Evolutionary conservation across 345 rosid species (phyloP), one percentile per base, ranked within the genome.

Genomic region (Citrus maxima): DNA sequence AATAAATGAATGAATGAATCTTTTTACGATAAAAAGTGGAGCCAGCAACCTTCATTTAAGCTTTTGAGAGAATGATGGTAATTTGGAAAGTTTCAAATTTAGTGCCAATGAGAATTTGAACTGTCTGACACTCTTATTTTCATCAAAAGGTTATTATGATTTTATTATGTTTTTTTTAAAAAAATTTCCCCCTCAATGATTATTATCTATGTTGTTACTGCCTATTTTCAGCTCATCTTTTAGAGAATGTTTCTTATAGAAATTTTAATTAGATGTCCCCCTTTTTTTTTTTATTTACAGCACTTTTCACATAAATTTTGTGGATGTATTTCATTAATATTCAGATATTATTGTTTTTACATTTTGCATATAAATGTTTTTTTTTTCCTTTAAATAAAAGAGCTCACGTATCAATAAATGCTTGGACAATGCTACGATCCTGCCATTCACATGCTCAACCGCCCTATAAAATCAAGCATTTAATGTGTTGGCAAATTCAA

Each of bases 401-500:
- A 22, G 63, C 32, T 56, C 13, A 14, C 14, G 42, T 6, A 49
- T 3, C 55, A 67, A 22, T 76, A 79, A 72, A 28, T 73, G 73
- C 65, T 9, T 10, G 16, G 66, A 25, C 7, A 37, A 49, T 56
- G 49, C 25, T 18, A 22, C 7, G 55, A 54, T 68, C 72, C 75
- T 73, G 19, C 70, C 75, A 35, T 60, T 78, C 71, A 78, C 66
- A 38, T 76, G 51, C 38, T 30, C 77, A 58, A 35, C 82, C 56
- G 61, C 68, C 85, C 40, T 13, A 22, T n/a, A 79, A 65, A 72
- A 71, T 37, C 80, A 7, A 73, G 10, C 75, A 71, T 63, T 76
- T 38, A 71, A 66, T 42, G 46, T 34, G 66, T n/a, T 60, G 66
- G 66, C 61, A n/a, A n/a, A 27, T 54, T 42, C 68, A 21, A 51